Base-by-base conservation (phyloP, 805 yeast species). In the Monosporozyma aquatica region DNA sequence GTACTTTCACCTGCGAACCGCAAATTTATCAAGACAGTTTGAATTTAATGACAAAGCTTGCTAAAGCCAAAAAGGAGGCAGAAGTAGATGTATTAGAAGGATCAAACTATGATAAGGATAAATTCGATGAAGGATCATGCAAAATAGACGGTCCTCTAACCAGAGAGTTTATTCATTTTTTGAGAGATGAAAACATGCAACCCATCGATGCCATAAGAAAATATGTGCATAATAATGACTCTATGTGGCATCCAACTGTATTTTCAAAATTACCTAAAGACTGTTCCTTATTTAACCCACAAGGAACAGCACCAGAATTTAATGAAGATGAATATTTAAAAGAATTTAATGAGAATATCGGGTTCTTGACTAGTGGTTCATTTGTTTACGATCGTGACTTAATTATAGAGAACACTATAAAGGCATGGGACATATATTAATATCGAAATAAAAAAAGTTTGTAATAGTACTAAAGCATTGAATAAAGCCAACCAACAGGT, bases 341-440 rank as follows among this genome's bases (percentile, higher is more conserved):
- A 11, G 35, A 30, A 18, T 18, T 11, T n/a, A 30, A 30, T 13
- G n/a, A 18, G 3, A 30, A 18, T n/a, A 18, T 30, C 11, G 23
- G 23, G 6, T 18, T 18, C 15, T 39, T 39, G 14, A 17, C 20
- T n/a, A 10, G 21, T 14, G 36, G 28, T 7, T 10, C 35, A 10
- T 41, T 37, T 29, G 38, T 41, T 28, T 46, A 41, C 22, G 49
- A 46, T 34, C 33, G 49, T 25, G 46, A 43, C 32, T 41, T 46
- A 20, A 10, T 21, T 6, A 27, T 46, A 17, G 24, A 17, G 9
- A 23, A 35, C n/a, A 15, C 39, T 20, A 36, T 44, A 20, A 21
- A 30, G 9, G 45, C 42, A 18, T 28, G 35, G 23, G 21, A 24
- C 11, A 6, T 41, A 8, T 22, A 23, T 4, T 39, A 20, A 18